phyloP scores from a whole-genome alignment of 2,329 filamentous ascomycete species.

The Sclerotinia sclerotiorum region DNA sequence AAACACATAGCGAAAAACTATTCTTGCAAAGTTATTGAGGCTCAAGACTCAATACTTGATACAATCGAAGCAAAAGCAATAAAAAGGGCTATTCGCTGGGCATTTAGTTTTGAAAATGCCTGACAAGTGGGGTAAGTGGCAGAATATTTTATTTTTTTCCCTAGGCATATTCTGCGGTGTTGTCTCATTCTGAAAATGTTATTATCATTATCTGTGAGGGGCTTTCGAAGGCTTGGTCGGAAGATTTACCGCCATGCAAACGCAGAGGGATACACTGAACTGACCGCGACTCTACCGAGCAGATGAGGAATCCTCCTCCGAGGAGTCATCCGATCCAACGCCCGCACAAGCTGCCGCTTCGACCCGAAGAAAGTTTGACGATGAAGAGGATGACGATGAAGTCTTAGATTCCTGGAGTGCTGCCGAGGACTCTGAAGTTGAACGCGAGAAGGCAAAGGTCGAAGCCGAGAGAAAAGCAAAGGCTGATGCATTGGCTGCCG shows the following conservation, averaged over 20 bases:
- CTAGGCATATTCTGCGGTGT: not conserved
- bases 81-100: not conserved
- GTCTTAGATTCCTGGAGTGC: constrained; percentile 95
- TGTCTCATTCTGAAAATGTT: not conserved
- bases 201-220: constrained; percentile 11
- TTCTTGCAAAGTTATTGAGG: not conserved
- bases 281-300: constrained; percentile 38
- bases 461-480: constrained; percentile 83
- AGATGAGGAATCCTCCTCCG: constrained; percentile 39
- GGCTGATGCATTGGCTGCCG: constrained; percentile 82
- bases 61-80: not conserved
- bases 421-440: constrained; percentile 92
- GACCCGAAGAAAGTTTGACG: constrained; percentile 71
- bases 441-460: constrained; percentile 92
- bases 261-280: constrained; percentile 29
- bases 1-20: not conserved
- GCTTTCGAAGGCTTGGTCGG: constrained; percentile 22
- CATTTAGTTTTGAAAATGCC: constrained; percentile 35
- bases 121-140: constrained; percentile 41
- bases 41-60: not conserved
- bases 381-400: constrained; percentile 78
- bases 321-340: constrained; percentile 51
- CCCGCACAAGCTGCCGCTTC: constrained; percentile 39
- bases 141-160: constrained; percentile 27
- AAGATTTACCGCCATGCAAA: constrained; percentile 28